Conservation (phyloP, 2,329 filamentous ascomycete genomes). For the Neophaeococcomyces aloes region DNA sequence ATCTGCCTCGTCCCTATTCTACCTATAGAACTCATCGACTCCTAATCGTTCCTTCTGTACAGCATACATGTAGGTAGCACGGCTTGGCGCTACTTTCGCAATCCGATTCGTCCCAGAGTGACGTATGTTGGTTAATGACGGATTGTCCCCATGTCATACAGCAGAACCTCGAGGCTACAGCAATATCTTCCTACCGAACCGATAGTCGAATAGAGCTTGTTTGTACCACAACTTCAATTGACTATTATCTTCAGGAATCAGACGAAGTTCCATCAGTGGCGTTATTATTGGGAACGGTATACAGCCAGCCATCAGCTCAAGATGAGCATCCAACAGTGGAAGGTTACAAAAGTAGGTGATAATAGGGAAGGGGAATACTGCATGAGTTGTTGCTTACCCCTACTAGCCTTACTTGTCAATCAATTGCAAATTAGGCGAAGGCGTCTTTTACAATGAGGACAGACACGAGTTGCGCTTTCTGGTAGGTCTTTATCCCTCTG, state of each 20-base stretch:
- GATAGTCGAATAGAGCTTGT: too few species aligned
- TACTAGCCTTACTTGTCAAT: slow-evolving; percentile 31
- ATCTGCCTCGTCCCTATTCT: too few species aligned
- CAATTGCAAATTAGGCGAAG: slow-evolving; percentile 31
- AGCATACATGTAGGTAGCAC: too few species aligned
- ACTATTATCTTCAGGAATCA: background rate
- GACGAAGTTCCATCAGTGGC: background rate
- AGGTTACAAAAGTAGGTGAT: slow-evolving; percentile 34
- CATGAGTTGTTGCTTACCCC: slow-evolving; percentile 3
- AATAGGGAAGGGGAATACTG: background rate
- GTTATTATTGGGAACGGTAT: too few species aligned
- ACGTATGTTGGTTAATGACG: too few species aligned
- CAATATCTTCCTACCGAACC: too few species aligned
- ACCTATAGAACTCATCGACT: too few species aligned
- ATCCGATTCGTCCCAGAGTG: too few species aligned
- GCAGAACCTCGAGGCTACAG: too few species aligned
- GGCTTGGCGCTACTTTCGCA: too few species aligned
- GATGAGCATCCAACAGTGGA: slow-evolving; percentile 33
- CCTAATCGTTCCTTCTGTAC: too few species aligned
- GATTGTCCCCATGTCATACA: too few species aligned
- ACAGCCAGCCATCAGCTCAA: background rate
- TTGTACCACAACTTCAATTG: background rate
- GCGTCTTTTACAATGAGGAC: slow-evolving; percentile 30
- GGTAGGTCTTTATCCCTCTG: slow-evolving; percentile 50
- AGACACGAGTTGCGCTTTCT: slow-evolving; percentile 34